Base-by-base conservation (phyloP, 2,329 filamentous ascomycete species). In the Cladobotryum mycophilum region DNA sequence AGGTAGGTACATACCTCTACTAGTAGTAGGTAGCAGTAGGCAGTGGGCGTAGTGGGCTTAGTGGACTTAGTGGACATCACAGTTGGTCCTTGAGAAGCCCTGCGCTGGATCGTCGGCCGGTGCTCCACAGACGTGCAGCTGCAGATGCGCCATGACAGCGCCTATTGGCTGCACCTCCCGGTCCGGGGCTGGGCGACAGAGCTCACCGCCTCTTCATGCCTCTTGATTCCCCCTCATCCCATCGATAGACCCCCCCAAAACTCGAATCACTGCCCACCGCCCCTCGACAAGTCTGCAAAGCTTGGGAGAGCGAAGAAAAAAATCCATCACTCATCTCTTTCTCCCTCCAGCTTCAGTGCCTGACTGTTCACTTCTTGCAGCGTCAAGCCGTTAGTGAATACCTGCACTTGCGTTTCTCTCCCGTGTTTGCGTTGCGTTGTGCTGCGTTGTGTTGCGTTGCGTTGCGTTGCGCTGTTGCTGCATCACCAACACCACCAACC, bases 171-270 rank as follows among this genome's bases (percentile, higher is more conserved):
- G 60, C 59, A 54, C 52, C 47, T 62, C 56, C 60, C 61, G 61
- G 62, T 42, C 60, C 58, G 58, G 64, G 61, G 62, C 64, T 66
- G 62, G 63, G 53, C 53, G 56, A 25, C 14, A 5, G 18, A 52
- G 62, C 67, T 68, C 66, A 68, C 66, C 66, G 66, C 66, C 66
- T 68, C 66, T 68, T 68, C 38, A 13, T 20, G 38, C 20, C 13
- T 41, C 15, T 11, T 4, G 25, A 20, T 20, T 30, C 25, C 25
- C 25, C 25, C 25, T 30, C 25, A 30, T 30, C 25, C 25, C 25
- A 30, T 30, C 25, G 25, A 30, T 30, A 30, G 25, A 30, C 25
- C 25, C 25, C 25, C 25, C 25, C 25, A 30, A 30, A 30, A 30
- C 9, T 30, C 25, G 25, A 30, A 30, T 30, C 25, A 30, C 25